Evolutionary conservation across 2,329 filamentous ascomycete species (phyloP).

Genomic region (Thyridium curvatum): DNA sequence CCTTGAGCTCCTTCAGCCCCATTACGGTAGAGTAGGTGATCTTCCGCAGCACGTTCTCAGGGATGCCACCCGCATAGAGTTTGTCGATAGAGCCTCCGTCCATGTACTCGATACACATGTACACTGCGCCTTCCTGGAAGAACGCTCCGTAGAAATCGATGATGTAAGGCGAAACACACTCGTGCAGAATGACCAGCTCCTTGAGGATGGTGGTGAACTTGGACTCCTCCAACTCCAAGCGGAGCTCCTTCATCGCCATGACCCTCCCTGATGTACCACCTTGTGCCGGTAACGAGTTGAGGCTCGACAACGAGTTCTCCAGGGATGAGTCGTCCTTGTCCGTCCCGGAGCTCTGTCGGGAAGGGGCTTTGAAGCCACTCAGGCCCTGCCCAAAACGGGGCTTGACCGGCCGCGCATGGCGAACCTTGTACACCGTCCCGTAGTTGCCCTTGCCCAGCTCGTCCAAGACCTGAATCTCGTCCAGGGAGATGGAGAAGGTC

Average conservation of each 20-base stretch:
- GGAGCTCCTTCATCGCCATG: constrained; percentile 99
- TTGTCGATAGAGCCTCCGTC: constrained; percentile 97
- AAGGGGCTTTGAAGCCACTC: constrained; percentile 36
- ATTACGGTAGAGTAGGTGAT: constrained; percentile 86
- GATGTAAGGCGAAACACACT: constrained; percentile 91
- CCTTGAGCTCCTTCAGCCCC: constrained; percentile 88
- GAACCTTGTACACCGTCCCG: constrained; percentile 94
- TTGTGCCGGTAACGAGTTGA: constrained; percentile 11
- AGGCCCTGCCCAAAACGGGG: constrained; percentile 55
- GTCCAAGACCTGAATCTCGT: constrained; percentile 88
- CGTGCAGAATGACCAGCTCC: constrained; percentile 92
- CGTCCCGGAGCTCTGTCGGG: constrained; percentile 28
- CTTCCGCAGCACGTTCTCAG: constrained; percentile 81
- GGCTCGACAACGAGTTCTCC: constrained; percentile 18
- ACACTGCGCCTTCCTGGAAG: constrained; percentile 97
- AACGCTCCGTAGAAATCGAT: constrained; percentile 99
- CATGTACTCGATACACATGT: constrained; percentile 99
- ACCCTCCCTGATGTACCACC: constrained; percentile 62
- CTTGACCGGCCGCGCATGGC: constrained; percentile 63
- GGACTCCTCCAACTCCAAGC: constrained; percentile 88
- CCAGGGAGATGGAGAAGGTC: constrained; percentile 88
- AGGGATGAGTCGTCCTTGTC: constrained; percentile 20
- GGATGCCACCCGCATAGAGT: constrained; percentile 83
- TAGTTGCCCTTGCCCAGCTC: constrained; percentile 98
- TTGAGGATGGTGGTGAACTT: constrained; percentile 98